Conservation (phyloP, 495 filamentous ascomycete species). For the Parathielavia appendiculata region DNA sequence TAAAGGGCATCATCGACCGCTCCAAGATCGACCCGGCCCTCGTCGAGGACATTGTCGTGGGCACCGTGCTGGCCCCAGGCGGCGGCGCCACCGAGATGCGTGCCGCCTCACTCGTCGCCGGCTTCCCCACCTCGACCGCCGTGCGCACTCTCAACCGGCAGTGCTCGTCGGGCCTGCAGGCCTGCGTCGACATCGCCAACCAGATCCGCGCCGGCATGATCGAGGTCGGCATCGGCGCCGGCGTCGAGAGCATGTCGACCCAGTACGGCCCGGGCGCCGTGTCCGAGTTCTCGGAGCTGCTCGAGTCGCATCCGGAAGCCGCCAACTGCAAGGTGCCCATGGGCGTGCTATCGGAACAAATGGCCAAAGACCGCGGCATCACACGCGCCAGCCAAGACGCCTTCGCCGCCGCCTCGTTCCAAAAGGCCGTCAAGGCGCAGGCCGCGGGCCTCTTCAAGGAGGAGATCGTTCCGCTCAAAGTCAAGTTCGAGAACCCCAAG, state of each 20-base stretch:
- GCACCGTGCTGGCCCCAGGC: slow-evolving; percentile 84
- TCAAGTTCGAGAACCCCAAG: slow-evolving; percentile 85
- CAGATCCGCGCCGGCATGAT: slow-evolving; percentile 86
- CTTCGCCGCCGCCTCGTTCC: slow-evolving; percentile 85
- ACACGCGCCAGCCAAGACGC: slow-evolving; percentile 70
- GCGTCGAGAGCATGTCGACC: slow-evolving; percentile 94
- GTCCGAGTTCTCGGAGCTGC: slow-evolving; percentile 87
- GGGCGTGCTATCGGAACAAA: slow-evolving; percentile 89
- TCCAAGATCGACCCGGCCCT: slow-evolving; percentile 77
- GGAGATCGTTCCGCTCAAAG: slow-evolving; percentile 82
- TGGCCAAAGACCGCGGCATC: slow-evolving; percentile 81
- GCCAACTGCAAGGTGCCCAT: slow-evolving; percentile 98
- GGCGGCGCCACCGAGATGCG: slow-evolving; percentile 96
- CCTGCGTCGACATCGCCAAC: slow-evolving; percentile 88
- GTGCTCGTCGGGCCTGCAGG: slow-evolving; percentile 84
- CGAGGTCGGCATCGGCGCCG: slow-evolving; percentile 88
- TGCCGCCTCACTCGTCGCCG: slow-evolving; percentile 84
- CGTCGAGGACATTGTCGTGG: slow-evolving; percentile 90
- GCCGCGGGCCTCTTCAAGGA: slow-evolving; percentile 84
- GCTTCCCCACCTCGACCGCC: slow-evolving; percentile 77
- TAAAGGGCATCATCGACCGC: slow-evolving; percentile 73
- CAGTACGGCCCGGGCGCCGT: slow-evolving; percentile 91
- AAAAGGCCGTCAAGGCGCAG: slow-evolving; percentile 84
- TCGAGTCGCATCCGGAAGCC: slow-evolving; percentile 76
- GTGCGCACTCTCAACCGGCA: slow-evolving; percentile 87